Evolutionary conservation across 2,329 filamentous ascomycete species (phyloP).

Genomic region (Macrophomina tecta): DNA sequence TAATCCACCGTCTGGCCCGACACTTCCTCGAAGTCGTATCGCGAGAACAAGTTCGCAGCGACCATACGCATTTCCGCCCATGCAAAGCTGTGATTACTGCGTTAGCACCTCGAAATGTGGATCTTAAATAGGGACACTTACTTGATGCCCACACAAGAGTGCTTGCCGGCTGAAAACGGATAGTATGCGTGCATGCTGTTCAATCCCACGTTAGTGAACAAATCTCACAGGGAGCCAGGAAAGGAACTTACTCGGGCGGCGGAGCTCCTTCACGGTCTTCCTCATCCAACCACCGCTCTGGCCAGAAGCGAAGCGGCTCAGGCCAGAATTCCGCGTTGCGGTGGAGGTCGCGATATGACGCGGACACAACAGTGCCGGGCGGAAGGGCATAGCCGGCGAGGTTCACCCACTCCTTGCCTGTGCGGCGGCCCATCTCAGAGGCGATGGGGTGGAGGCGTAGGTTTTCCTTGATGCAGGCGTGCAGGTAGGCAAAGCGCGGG

Average conservation of each 20-base stretch:
- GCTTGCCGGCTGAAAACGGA: not conserved
- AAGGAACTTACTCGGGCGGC: not conserved
- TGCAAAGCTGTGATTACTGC: not conserved
- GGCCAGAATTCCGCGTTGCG: conserved; percentile 34
- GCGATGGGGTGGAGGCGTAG: not conserved
- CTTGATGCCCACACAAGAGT: not conserved
- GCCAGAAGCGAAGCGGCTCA: conserved; percentile 33
- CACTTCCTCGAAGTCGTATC: not conserved
- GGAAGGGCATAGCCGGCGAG: not conserved
- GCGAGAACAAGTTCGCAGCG: not conserved
- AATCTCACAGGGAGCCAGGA: not conserved
- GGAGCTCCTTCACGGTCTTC: not conserved
- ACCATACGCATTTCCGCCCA: not conserved
- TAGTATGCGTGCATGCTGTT: not conserved
- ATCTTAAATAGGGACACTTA: not conserved
- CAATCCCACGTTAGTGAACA: too few species aligned
- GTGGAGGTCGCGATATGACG: conserved; percentile 29
- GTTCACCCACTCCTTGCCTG: not conserved
- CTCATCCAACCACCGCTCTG: conserved; percentile 34
- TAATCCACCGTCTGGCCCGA: not conserved
- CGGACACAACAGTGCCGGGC: not conserved
- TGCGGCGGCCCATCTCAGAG: not conserved
- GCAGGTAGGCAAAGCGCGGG: not conserved
- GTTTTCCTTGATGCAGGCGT: not conserved
- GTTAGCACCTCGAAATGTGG: not conserved